Evolutionary conservation across 176 grass and related monocot species (phyloP), one percentile per base, ranked within the genome.

Genomic region (Saccharum spontaneum): DNA sequence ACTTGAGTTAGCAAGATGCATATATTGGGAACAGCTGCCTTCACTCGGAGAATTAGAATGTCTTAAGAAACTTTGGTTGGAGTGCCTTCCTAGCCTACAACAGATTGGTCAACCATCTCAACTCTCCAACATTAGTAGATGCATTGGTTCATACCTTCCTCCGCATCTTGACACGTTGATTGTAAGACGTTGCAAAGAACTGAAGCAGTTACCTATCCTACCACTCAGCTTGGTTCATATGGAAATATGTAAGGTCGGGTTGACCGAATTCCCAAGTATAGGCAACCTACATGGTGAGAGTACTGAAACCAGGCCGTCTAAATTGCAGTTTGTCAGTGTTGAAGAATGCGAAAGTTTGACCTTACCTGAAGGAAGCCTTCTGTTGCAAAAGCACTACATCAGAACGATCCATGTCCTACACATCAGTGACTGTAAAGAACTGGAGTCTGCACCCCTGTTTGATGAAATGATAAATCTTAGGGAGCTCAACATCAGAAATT

Each of bases 211-310:
- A 3, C 82, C 90, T 20, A 5, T 39, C 69, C 62, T 92, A 55
- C 82, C 90, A 43, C 62, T 57, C 3, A 76, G 67, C 64, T 77
- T 89, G 68, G 69, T 30, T 23, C 9, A 82, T 10, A n/a, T 92
- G 39, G 4, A n/a, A 17, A 30, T 69, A 82, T 0, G 0, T 6
- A 10, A 22, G 3, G 82, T 86, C 3, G 86, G 86, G 0, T 37
- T 92, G 14, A 85, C 4, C 41, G 34, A 64, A 73, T 59, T 92
- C 28, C 86, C 86, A 22, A 39, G 14, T 23, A 82, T 88, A 16
- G 37, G 60, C 22, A 20, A 67, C 12, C 13, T 2, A 37, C 9
- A 10, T 6, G 28, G 13, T 3, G 40, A 33, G 6, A 67, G 5
- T 14, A 12, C 43, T 1, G 14, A 68, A 3, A 75, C 33, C 24